Evolutionary conservation across 2,329 filamentous ascomycete genomes (phyloP), one percentile per base, ranked within the genome.

Genomic region (Fusarium sacchari): DNA sequence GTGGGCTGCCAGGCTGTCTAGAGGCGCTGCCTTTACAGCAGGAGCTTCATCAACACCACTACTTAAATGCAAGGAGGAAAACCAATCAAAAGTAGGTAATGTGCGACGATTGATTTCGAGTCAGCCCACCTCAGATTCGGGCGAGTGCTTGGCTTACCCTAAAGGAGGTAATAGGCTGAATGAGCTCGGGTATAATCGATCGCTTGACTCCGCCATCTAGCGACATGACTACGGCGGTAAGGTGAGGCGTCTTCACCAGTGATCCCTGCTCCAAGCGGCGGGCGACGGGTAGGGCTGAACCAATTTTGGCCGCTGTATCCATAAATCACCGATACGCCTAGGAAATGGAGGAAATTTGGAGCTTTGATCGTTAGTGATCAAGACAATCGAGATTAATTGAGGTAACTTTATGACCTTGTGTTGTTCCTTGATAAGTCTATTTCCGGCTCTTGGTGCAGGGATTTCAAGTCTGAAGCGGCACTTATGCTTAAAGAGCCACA

Each of bases 91-190:
- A 44, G 5, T 17, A 20, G 5, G 5, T 26, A 44, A 0, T 1
- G 2, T 3, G 5, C 1, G 3, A 26, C 42, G 0, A 44, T 1
- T 26, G 7, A 44, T 26, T 26, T 26, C 3, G 24, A 26, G 17
- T 44, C 42, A 26, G 42, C 42, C 42, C n/a, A n/a, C n/a, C n/a
- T n/a, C n/a, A n/a, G n/a, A n/a, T n/a, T n/a, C n/a, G n/a, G n/a
- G n/a, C n/a, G n/a, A n/a, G n/a, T n/a, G n/a, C n/a, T n/a, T n/a
- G n/a, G n/a, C n/a, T n/a, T n/a, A n/a, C n/a, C n/a, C n/a, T n/a
- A n/a, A n/a, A n/a, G n/a, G n/a, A n/a, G n/a, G n/a, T n/a, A n/a
- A n/a, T n/a, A n/a, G n/a, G n/a, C n/a, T n/a, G n/a, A n/a, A n/a
- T n/a, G n/a, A 28, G 7, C 28, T 28, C 28, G 6, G 28, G 28